A percentile compares a stretch with the other conserved stretches of the same genome.
These are phyloP conservation scores for Dipteronia dyeriana DNA, from an alignment of 345 rosid genomes.

Conservation along the genomic window DNA sequence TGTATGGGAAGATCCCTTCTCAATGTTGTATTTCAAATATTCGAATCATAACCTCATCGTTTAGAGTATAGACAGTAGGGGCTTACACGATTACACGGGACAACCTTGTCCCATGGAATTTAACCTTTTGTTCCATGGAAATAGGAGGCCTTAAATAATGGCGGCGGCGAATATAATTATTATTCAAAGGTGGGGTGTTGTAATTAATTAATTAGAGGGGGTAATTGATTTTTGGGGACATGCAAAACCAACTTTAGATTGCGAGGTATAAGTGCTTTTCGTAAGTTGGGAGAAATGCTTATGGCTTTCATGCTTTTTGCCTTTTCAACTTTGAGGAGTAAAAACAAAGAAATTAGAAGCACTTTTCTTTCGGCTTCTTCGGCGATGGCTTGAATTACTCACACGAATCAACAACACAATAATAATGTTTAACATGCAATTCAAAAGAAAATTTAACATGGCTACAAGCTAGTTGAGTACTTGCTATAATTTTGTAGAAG, in stretches of 20 bases:
- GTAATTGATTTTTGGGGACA: background rate
- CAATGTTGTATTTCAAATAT: too few relatives aligned
- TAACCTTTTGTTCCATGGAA: background rate
- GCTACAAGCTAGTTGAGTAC: too few relatives aligned
- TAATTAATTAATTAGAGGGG: background rate
- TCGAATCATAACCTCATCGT: too few relatives aligned
- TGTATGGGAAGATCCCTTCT: too few relatives aligned
- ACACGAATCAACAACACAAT: background rate
- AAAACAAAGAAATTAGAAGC: slow-evolving; percentile 4
- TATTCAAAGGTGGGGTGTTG: background rate
- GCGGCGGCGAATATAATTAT: background rate
- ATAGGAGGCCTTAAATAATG: background rate
- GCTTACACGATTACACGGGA: too few relatives aligned
- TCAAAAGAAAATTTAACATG: too few relatives aligned
- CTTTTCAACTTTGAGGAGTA: background rate
- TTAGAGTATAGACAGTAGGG: too few relatives aligned
- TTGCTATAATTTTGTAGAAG: too few relatives aligned
- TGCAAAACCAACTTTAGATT: background rate
- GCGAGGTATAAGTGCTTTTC: slow-evolving; percentile 24
- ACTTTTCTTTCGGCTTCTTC: background rate
- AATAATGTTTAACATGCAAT: background rate
- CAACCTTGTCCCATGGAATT: background rate
- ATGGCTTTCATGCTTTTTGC: background rate
- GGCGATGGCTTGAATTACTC: background rate
- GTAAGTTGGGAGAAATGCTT: slow-evolving; percentile 8